Evolutionary conservation across 306 rosid genomes (phyloP).

Genomic region (Oxytropis ochrocephala): DNA sequence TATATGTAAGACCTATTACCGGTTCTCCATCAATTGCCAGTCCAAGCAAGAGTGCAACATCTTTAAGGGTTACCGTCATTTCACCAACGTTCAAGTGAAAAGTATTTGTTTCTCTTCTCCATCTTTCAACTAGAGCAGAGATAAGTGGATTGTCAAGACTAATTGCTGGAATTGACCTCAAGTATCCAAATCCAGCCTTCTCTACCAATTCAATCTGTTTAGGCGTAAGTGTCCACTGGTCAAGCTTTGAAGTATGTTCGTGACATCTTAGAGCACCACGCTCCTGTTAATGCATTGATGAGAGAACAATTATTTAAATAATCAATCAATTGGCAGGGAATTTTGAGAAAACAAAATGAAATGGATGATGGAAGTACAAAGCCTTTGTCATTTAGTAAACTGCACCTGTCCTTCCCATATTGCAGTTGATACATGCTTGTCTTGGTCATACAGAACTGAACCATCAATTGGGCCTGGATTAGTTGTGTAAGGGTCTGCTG

Average conservation of each 20-base stretch:
- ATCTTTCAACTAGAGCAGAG: slow-evolving; percentile 95
- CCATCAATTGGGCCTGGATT: slow-evolving; percentile 95
- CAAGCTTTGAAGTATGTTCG: slow-evolving; percentile 96
- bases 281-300: slow-evolving; percentile 49
- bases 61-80: slow-evolving; percentile 90
- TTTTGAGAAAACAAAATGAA: not conserved
- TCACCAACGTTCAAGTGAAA: slow-evolving; percentile 98
- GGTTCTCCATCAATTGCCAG: slow-evolving; percentile 94
- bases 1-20: slow-evolving; percentile 84
- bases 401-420: slow-evolving; percentile 99
- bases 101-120: slow-evolving; percentile 99
- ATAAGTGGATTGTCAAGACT: slow-evolving; percentile 96
- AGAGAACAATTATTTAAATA: not conserved
- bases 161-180: slow-evolving; percentile 91
- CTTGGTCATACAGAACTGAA: slow-evolving; percentile 92
- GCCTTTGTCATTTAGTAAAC: slow-evolving; percentile 17
- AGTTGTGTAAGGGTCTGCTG: slow-evolving; percentile 66
- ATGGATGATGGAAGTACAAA: slow-evolving; percentile 1
- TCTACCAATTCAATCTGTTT: slow-evolving; percentile 79
- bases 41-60: slow-evolving; percentile 85
- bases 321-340: not conserved
- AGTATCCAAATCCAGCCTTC: slow-evolving; percentile 82
- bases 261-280: slow-evolving; percentile 99
- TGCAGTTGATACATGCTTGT: slow-evolving; percentile 93
- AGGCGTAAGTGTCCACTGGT: slow-evolving; percentile 78